These are phyloP conservation scores for Phialemoniopsis sp. DNA, from an alignment of 2,329 filamentous ascomycete species.

Conservation along the genomic window DNA sequence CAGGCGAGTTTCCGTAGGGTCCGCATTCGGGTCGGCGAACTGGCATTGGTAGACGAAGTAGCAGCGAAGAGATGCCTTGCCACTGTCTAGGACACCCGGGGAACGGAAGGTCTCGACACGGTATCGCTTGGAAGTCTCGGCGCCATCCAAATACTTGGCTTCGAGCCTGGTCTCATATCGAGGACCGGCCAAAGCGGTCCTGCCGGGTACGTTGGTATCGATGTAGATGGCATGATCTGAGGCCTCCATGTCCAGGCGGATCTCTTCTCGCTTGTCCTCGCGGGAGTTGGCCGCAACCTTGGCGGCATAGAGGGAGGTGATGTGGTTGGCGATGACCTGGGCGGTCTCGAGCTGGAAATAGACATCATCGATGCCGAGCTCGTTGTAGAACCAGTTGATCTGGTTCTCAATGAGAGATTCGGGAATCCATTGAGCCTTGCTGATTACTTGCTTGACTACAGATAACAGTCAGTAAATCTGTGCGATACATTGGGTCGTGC, in stretches of 20 bases:
- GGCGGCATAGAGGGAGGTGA: slow-evolving; percentile 93
- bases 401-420: slow-evolving; percentile 77
- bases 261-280: slow-evolving; percentile 91
- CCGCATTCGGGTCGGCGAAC: slow-evolving; percentile 74
- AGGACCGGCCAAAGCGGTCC: slow-evolving; percentile 73
- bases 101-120: slow-evolving; percentile 98
- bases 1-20: slow-evolving; percentile 77
- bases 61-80: slow-evolving; percentile 78
- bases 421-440: slow-evolving; percentile 81
- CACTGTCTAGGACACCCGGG: slow-evolving; percentile 62
- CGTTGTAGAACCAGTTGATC: slow-evolving; percentile 95
- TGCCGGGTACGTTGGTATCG: slow-evolving; percentile 88
- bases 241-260: slow-evolving; percentile 92
- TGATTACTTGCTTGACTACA: slow-evolving; percentile 75
- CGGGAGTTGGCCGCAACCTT: slow-evolving; percentile 92
- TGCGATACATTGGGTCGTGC: slow-evolving; percentile 6
- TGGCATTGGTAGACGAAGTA: slow-evolving; percentile 99
- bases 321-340: slow-evolving; percentile 85
- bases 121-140: slow-evolving; percentile 69
- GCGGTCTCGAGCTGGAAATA: slow-evolving; percentile 92
- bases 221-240: slow-evolving; percentile 96
- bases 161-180: slow-evolving; percentile 92
- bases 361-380: slow-evolving; percentile 93
- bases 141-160: slow-evolving; percentile 88
- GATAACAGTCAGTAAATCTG: neutral